Base-by-base conservation (phyloP, 2,329 filamentous ascomycete species). In the Aspergillaceae sp. region DNA sequence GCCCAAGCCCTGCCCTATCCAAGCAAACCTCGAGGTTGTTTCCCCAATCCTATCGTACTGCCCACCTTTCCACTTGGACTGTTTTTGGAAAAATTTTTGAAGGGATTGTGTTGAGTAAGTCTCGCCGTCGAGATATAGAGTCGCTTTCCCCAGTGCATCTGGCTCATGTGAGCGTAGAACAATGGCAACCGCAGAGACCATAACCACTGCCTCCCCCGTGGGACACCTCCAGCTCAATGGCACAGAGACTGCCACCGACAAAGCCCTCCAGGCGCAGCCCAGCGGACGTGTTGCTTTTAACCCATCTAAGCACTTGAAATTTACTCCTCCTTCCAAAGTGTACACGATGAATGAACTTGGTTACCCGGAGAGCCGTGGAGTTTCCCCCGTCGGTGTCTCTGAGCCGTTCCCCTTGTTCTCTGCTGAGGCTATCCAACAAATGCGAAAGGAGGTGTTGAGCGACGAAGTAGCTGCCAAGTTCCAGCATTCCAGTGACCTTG, bases 321-420 rank as follows among this genome's bases (percentile, higher is more conserved):
- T 74, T 60, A 67, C 73, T 44, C 59, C 72, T 9, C 73, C 75
- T 7, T 67, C 72, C 9, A 72, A 75, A 50, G 65, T 78, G 40
- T 65, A 78, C 54, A 77, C 71, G 11, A 84, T 84, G 80, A 71
- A 75, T 54, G 80, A 84, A 30, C 68, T 84, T 43, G 79, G 77
- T 2, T 76, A 77, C 36, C 58, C 70, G 2, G 70, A 77, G 33
- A 70, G 72, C 46, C 70, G 67, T 42, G 82, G 80, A 4, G 72
- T 85, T 28, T 85, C 82, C 1, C 74, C 74, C 1, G 69, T 80
- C 42, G 82, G 80, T 8, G 80, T 83, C 43, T 82, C 80, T 0
- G 77, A 83, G 48, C 80, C 81, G 0, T 85, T 85, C 60, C 71
- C 71, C 3, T 70, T 85, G 27, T 85, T 85, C 63, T 77, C 77